Base-by-base conservation (phyloP, 345 rosid genomes). In the Bruguiera gymnorhiza region DNA sequence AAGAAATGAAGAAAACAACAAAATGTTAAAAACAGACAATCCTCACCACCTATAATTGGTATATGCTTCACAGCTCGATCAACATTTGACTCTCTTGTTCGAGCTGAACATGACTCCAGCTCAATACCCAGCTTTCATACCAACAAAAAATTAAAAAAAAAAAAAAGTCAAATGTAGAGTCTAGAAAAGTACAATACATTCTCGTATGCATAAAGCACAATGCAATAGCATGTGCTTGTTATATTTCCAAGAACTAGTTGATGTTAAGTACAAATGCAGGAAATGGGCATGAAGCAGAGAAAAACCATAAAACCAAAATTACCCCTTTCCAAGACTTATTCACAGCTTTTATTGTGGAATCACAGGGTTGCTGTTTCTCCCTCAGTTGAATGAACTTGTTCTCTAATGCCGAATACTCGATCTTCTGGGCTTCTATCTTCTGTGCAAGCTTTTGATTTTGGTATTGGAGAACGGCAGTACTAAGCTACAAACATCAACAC, bases 391-490 rank as follows among this genome's bases (percentile, higher is more conserved):
- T 70, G 66, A 86, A 80, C 73, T 76, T 86, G 67, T 80, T 88
- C 81, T 87, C 92, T 66, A 90, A 85, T 37, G 83, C 84, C 68
- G 78, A 80, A 73, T 76, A 80, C 75, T 92, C 99, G 30, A 86
- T 77, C 79, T 90, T 94, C 77, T 90, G 97, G 58, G 85, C 83
- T 79, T 92, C 99, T 77, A 92, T 65, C 66, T 88, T 90, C 72
- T 92, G 92, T 53, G 86, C 71, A 59, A 95, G 89, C 91, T 95
- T 87, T 54, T 88, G 93, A 77, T 95, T 95, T 78, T 92, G 91
- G 78, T 73, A 90, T 75, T 90, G 97, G 79, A 92, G 86, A 65
- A 95, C 97, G 23, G 85, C 77, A 23, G 93, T 68, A 84, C 85
- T 91, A 78, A 81, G 88, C 99, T 95, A 81, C 71, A 79, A 79